Conservation (phyloP, 192 early-diverging fungal genomes). For the Coemansia sp. region DNA sequence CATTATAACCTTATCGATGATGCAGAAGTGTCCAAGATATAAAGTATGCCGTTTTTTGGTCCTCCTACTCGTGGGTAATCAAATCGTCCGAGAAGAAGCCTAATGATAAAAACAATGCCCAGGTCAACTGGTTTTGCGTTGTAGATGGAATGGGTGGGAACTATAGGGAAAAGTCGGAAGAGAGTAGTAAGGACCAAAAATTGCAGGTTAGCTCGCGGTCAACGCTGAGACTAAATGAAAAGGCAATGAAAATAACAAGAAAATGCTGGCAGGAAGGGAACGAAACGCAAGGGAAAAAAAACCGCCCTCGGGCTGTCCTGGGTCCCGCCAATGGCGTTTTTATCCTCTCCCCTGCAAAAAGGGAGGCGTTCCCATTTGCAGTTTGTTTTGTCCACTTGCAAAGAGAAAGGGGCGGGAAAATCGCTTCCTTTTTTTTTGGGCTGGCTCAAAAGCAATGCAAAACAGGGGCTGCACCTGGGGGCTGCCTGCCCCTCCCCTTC, state of each 20-base stretch:
- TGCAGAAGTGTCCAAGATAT: neutral
- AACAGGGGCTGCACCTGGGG: neutral
- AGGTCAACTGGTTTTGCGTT: conserved; percentile 15
- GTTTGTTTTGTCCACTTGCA: neutral
- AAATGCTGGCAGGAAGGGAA: conserved; percentile 7
- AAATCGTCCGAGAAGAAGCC: neutral
- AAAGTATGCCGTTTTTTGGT: neutral
- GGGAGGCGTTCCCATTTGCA: conserved; percentile 2
- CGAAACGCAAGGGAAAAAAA: conserved; percentile 19
- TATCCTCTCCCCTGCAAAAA: neutral
- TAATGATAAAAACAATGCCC: neutral
- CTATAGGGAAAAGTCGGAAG: neutral
- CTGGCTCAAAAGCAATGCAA: neutral
- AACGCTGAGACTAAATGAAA: conserved; percentile 50
- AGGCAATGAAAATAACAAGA: conserved; percentile 9
- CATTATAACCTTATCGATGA: neutral
- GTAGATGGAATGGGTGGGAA: neutral
- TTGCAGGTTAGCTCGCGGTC: conserved; percentile 45
- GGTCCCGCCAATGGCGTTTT: neutral
- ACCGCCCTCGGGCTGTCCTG: neutral
- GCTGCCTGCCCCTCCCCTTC: neutral
- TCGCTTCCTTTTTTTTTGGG: neutral
- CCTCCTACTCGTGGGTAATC: conserved; percentile 7
- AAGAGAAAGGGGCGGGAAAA: conserved; percentile 7
- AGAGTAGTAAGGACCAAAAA: conserved; percentile 2